Evolutionary conservation across 2,329 filamentous ascomycete species (phyloP).

Genomic region (Didymosphaeria variabile): DNA sequence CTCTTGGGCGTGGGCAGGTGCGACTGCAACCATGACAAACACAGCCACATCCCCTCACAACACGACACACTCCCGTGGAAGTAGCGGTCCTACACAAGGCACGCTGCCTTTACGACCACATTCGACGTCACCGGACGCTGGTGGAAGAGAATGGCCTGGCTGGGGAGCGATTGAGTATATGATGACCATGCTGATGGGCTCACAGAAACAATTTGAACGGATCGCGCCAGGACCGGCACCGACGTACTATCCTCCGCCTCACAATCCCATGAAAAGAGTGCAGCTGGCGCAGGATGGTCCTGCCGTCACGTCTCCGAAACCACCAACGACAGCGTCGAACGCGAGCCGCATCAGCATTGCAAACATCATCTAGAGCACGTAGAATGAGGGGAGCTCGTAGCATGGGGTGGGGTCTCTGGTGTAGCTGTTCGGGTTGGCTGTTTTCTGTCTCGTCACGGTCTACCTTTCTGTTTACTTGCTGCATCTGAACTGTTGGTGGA

Average conservation of each 20-base stretch:
- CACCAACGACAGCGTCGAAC: slow-evolving; percentile 45
- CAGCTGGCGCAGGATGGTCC: slow-evolving; percentile 41
- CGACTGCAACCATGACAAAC: slow-evolving; percentile 51
- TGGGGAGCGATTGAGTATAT: slow-evolving; percentile 79
- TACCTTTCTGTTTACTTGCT: background rate
- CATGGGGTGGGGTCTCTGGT: background rate
- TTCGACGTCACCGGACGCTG: slow-evolving; percentile 64
- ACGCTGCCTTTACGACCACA: slow-evolving; percentile 59
- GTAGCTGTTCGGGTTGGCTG: background rate
- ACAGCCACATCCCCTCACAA: slow-evolving; percentile 15
- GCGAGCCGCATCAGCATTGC: slow-evolving; percentile 56
- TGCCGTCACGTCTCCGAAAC: slow-evolving; percentile 25
- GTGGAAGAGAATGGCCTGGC: slow-evolving; percentile 76
- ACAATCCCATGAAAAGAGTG: slow-evolving; percentile 49
- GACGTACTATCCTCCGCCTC: slow-evolving; percentile 48
- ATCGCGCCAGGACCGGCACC: slow-evolving; percentile 32
- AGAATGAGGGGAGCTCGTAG: background rate
- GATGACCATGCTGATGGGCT: slow-evolving; percentile 64
- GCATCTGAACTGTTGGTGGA: background rate
- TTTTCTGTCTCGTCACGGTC: background rate
- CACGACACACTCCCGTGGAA: slow-evolving; percentile 26
- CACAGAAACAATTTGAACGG: slow-evolving; percentile 51
- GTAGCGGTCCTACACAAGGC: slow-evolving; percentile 43
- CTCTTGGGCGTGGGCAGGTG: slow-evolving; percentile 79
- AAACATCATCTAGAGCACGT: slow-evolving; percentile 50